Evolutionary conservation across 768 basidiomycete genomes (phyloP), one percentile per base, ranked within the genome.

Genomic region (Filobasidium wieringae): DNA sequence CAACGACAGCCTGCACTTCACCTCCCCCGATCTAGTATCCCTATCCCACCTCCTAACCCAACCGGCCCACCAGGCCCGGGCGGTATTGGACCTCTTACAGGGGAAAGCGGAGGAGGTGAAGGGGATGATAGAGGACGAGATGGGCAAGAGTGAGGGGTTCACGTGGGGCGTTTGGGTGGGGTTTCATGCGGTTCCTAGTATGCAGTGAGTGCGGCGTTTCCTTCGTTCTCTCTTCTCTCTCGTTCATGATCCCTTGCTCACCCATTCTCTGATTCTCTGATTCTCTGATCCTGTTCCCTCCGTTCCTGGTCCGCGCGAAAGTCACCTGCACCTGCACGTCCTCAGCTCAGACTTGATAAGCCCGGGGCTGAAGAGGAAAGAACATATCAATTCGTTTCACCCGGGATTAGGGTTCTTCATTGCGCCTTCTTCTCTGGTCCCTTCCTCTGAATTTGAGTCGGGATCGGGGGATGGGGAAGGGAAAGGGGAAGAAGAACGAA

Each of bases 361-460:
- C 0, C 78, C 81, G 8, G 76, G 74, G 52, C 73, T 92, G 77
- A 93, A 91, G 75, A 80, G 77, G 55, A 95, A 93, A 77, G 87
- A 85, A 67, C 91, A 95, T 64, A 87, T 88, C 74, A 91, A 92
- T 66, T 86, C 87, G 5, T 95, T 92, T 74, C 84, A 86, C 66
- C 90, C 90, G 0, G 80, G 81, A 49, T 77, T 80, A 19, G 88
- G 87, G 0, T 93, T 88, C 75, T 92, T 93, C 74, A 67, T 92
- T 2, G 80, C 83, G 60, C 74, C 91, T n/a, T n/a, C n/a, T n/a
- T n/a, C n/a, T n/a, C n/a, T n/a, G n/a, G n/a, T n/a, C n/a, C n/a
- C n/a, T n/a, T n/a, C n/a, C n/a, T n/a, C n/a, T n/a, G n/a, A n/a
- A n/a, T n/a, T n/a, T n/a, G n/a, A n/a, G n/a, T n/a, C n/a, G n/a